Base-by-base conservation (phyloP, 1,284 basidiomycete genomes). In the Sporisorium graminicola region DNA sequence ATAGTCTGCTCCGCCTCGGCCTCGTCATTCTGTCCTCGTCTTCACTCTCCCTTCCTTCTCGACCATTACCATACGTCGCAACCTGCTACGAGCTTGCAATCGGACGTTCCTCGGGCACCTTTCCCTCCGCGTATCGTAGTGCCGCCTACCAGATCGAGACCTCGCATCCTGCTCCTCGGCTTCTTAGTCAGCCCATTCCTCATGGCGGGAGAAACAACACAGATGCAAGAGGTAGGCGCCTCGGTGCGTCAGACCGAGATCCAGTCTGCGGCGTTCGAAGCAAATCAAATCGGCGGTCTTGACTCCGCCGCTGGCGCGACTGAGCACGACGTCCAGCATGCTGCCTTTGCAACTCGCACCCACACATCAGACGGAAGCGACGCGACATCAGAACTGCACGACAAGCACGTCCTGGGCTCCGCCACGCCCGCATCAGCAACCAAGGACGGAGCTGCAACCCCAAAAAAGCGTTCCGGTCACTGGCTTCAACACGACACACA, bases 401-500 rank as follows among this genome's bases (percentile, higher is more conserved):
- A 68, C n/a, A 68, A 68, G 56, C 55, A 56, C 40, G 55, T 50
- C 7, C 6, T 42, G 3, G 43, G 33, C 24, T 18, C 51, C 13
- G 33, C 29, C 3, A 51, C 56, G 7, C 42, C 55, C 20, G 50
- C 46, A 10, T 43, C 58, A 16, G 44, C 27, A 18, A 12, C 27
- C 14, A 12, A 24, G 24, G 22, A 54, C 4, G n/a, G 29, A 16
- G 27, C 57, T 22, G 46, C 26, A 5, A 29, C 53, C 5, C 52
- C 46, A n/a, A 46, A 53, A 26, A 64, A 42, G 26, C 57, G 57
- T n/a, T 9, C 3, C 16, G 37, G 37, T 10, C 79, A 81, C 46
- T 80, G 78, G 78, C 66, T 81, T 27, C 68, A 81, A 40, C n/a
- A 58, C 10, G 70, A 76, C 24, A 68, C 72, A 14, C 57, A 73